Conservation (phyloP, 768 basidiomycete genomes). For the Pisolithus microcarpus region DNA sequence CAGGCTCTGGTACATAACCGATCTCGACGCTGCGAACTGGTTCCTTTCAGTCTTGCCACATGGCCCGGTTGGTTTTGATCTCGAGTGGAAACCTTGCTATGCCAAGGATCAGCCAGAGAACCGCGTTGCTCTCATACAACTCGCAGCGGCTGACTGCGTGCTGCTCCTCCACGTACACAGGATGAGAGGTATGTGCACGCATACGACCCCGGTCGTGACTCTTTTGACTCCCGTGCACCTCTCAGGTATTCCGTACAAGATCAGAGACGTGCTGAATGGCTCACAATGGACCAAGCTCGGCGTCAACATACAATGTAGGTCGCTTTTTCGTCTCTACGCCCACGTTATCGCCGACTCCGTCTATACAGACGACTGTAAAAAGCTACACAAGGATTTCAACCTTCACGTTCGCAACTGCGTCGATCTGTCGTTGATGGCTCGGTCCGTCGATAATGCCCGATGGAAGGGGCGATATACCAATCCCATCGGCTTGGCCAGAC, state of each 20-base stretch:
- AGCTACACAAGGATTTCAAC: slow-evolving; percentile 45
- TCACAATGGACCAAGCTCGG: slow-evolving; percentile 58
- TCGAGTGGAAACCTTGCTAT: slow-evolving; percentile 71
- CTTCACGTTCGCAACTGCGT: slow-evolving; percentile 46
- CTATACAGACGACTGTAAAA: slow-evolving; percentile 55
- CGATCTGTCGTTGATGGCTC: slow-evolving; percentile 64
- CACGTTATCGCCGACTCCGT: not conserved
- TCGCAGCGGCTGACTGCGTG: too few species aligned
- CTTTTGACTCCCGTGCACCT: not conserved
- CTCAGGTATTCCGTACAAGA: slow-evolving; percentile 46
- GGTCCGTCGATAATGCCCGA: slow-evolving; percentile 57
- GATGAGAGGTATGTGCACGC: slow-evolving; percentile 36
- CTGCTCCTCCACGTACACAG: too few species aligned
- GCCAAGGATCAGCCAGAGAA: slow-evolving; percentile 50
- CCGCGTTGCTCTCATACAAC: slow-evolving; percentile 42
- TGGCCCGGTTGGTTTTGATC: slow-evolving; percentile 55
- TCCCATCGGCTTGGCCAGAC: slow-evolving; percentile 55
- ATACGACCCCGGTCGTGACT: slow-evolving; percentile 41
- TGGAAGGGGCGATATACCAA: slow-evolving; percentile 68
- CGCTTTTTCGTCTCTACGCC: not conserved
- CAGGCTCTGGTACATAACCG: slow-evolving; percentile 24
- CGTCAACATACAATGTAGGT: slow-evolving; percentile 63
- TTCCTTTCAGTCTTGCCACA: slow-evolving; percentile 14
- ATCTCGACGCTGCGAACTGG: slow-evolving; percentile 25
- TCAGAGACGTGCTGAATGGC: slow-evolving; percentile 47